A percentile compares a stretch with the other conserved stretches of the same genome.
These are phyloP conservation scores for Xylariomycetidae sp. DNA, from an alignment of 2,329 filamentous ascomycete genomes.

Conservation along the genomic window DNA sequence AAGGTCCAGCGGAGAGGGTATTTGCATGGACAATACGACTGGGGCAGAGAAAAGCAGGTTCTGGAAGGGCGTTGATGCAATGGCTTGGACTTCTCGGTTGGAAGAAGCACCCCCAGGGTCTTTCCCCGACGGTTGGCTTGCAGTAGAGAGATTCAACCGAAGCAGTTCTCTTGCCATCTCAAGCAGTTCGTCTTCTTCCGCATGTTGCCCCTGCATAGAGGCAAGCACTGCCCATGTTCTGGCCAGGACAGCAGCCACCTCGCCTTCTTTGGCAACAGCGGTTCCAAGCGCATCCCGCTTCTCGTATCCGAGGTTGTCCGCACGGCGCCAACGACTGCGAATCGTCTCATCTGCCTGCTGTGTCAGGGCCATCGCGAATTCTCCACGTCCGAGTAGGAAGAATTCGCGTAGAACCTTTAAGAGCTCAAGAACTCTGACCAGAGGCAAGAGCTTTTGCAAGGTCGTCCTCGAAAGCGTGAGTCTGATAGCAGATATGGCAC, in stretches of 20 bases:
- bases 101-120: constrained; percentile 4
- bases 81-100: constrained; percentile 25
- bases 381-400: constrained; percentile 79
- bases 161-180: constrained; percentile 77
- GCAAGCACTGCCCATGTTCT: constrained; percentile 75
- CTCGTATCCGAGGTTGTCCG: constrained; percentile 52
- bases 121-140: constrained; percentile 33
- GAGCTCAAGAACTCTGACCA: constrained; percentile 69
- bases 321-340: constrained; percentile 63
- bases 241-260: constrained; percentile 69
- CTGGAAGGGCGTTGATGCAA: constrained; percentile 58
- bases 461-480: constrained; percentile 78
- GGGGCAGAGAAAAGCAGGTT: constrained; percentile 78
- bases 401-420: constrained; percentile 77
- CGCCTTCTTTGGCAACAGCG: constrained; percentile 75
- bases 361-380: constrained; percentile 84
- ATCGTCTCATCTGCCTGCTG: constrained; percentile 78
- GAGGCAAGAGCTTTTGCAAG: constrained; percentile 73
- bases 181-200: constrained; percentile 75
- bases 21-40: constrained; percentile 62
- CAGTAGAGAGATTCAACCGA: constrained; percentile 56
- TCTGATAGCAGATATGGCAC: constrained; percentile 69
- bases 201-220: constrained; percentile 61
- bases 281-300: constrained; percentile 54
- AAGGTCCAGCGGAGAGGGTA: constrained; percentile 76